Percentiles rank a stretch among this genome's conserved stretches.
Conservation (phyloP, 2,329 filamentous ascomycete species). For the Microsporum ferrugineum region DNA sequence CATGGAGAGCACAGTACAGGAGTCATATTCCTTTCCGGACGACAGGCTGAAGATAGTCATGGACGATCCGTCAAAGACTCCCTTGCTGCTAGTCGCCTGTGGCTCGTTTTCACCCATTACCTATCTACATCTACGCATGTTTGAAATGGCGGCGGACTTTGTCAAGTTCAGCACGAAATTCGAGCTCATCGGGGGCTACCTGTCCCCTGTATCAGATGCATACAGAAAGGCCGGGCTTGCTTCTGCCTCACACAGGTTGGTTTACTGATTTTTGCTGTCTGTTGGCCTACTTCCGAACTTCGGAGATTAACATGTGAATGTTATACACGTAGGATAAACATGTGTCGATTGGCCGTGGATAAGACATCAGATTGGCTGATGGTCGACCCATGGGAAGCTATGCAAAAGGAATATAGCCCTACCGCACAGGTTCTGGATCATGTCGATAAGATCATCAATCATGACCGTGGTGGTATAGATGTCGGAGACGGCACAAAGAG, state of each 20-base stretch:
- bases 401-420: constrained; percentile 71
- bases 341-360: constrained; percentile 70
- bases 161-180: constrained; percentile 63
- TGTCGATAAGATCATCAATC: constrained; percentile 82
- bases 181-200: constrained; percentile 76
- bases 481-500: constrained; percentile 53
- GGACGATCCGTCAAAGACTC: constrained; percentile 38
- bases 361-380: constrained; percentile 68
- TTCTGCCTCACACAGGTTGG: constrained; percentile 54
- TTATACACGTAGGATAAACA: constrained; percentile 48
- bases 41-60: constrained; percentile 36
- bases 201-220: constrained; percentile 63
- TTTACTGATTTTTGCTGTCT: not conserved
- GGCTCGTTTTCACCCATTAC: constrained; percentile 62
- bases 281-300: not conserved
- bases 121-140: constrained; percentile 65
- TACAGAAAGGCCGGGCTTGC: constrained; percentile 75
- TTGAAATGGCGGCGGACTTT: constrained; percentile 75
- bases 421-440: constrained; percentile 85
- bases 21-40: constrained; percentile 34
- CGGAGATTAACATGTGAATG: not conserved
- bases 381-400: constrained; percentile 83
- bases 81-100: constrained; percentile 39
- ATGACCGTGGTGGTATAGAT: constrained; percentile 61
- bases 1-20: not conserved